phyloP scores from a whole-genome alignment of 805 yeast genomes.

The Tanozyma kutaoensis region DNA sequence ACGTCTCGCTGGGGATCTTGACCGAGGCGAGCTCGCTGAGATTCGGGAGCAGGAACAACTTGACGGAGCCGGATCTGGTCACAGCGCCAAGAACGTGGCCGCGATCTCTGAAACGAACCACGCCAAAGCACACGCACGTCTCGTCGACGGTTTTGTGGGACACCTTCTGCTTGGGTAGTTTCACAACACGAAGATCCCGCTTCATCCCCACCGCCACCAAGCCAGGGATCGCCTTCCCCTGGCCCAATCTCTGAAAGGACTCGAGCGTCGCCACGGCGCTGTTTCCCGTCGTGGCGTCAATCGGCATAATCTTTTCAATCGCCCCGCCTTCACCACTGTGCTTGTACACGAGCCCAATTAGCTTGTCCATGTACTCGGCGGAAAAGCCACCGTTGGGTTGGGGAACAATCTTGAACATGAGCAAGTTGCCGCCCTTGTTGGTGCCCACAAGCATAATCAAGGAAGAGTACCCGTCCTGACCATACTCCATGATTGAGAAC shows the following conservation, averaged over 20 bases:
- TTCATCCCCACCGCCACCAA: conserved; percentile 41
- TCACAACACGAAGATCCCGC: conserved; percentile 49
- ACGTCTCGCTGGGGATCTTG: conserved; percentile 19
- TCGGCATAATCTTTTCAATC: conserved; percentile 42
- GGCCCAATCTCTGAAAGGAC: conserved; percentile 42
- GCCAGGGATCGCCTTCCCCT: conserved; percentile 53
- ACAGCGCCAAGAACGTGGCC: conserved; percentile 37
- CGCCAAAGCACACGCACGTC: conserved; percentile 30
- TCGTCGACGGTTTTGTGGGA: conserved; percentile 51
- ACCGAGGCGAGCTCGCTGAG: conserved; percentile 42
- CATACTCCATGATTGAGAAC: conserved; percentile 59
- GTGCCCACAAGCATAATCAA: conserved; percentile 69
- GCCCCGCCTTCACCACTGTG: conserved; percentile 27
- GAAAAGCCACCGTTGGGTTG: conserved; percentile 45
- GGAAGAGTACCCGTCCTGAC: conserved; percentile 59
- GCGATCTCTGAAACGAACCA: conserved; percentile 28
- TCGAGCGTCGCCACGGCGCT: conserved; percentile 53
- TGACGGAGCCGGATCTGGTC: conserved; percentile 33
- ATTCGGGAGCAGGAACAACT: conserved; percentile 43
- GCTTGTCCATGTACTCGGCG: conserved; percentile 35
- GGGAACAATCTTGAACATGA: conserved; percentile 55
- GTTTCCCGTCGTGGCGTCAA: conserved; percentile 45
- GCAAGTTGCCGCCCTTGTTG: conserved; percentile 50
- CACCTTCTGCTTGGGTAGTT: conserved; percentile 46
- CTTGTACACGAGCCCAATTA: conserved; percentile 22